phyloP scores from a whole-genome alignment of 2,329 filamentous ascomycete genomes.

The Raffaelea arxii region DNA sequence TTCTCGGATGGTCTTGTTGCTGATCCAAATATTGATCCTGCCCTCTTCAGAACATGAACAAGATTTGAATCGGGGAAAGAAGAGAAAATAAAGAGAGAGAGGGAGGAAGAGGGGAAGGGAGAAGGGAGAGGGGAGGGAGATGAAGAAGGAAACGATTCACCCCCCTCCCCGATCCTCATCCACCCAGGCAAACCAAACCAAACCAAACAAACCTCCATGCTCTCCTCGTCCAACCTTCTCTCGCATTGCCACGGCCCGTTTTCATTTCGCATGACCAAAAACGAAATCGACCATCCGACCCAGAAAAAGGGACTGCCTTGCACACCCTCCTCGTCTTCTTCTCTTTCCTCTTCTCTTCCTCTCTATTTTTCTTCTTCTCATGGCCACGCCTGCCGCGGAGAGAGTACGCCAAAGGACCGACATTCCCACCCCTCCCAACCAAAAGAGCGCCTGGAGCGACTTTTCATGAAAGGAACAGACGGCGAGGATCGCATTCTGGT shows the following conservation, averaged over 20 bases:
- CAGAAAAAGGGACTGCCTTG: background rate
- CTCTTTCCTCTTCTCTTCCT: background rate
- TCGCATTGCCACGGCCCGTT: no score
- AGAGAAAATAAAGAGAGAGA: background rate
- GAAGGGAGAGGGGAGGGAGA: no score
- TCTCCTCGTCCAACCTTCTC: no score
- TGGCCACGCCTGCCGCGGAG: no score
- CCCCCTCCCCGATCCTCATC: no score
- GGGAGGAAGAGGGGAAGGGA: background rate
- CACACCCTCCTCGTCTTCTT: background rate
- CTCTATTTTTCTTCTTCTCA: background rate
- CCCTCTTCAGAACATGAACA: constrained; percentile 18
- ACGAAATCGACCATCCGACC: background rate
- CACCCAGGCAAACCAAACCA: no score
- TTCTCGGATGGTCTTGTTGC: constrained; percentile 15
- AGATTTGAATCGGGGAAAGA: constrained; percentile 14
- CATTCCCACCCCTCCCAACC: no score
- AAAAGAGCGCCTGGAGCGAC: background rate
- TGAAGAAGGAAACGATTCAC: no score
- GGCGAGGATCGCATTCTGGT: background rate
- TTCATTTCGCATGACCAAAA: no score
- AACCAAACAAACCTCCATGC: no score
- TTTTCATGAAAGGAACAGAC: background rate
- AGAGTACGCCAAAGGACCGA: background rate
- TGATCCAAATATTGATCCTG: constrained; percentile 21